phyloP scores from a whole-genome alignment of 768 basidiomycete species.

The Sarcomyxa edulis region DNA sequence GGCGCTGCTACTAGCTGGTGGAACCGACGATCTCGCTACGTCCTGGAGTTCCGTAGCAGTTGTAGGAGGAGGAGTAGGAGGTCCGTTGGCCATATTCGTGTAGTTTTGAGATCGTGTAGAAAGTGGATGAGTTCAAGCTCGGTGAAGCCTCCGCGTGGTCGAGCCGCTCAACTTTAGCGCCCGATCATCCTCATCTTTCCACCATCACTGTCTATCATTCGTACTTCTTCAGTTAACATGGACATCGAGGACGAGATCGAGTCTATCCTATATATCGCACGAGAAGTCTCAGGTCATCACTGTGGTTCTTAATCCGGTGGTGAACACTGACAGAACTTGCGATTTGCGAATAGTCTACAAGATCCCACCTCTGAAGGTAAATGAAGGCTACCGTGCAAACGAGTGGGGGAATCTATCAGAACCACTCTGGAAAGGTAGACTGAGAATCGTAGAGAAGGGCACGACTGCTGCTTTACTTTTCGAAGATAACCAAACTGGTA shows the following conservation, averaged over 20 bases:
- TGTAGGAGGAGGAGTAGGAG: conserved; percentile 60
- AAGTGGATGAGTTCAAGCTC: too few relatives aligned
- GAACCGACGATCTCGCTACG: conserved; percentile 29
- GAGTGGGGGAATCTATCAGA: conserved; percentile 86
- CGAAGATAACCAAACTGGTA: conserved; percentile 79
- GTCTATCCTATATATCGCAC: conserved; percentile 83
- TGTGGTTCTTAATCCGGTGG: conserved; percentile 6
- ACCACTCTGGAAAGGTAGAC: conserved; percentile 88
- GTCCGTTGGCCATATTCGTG: conserved; percentile 47
- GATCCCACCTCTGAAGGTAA: conserved; percentile 80
- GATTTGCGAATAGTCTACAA: conserved; percentile 67
- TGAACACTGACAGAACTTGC: conserved; percentile 6
- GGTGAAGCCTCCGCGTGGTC: too few relatives aligned
- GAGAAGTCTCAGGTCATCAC: conserved; percentile 82
- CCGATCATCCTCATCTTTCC: too few relatives aligned
- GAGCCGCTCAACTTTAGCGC: too few relatives aligned
- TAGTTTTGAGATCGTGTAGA: conserved; percentile 2
- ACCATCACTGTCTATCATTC: too few relatives aligned
- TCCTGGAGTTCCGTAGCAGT: conserved; percentile 53
- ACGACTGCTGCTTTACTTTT: conserved; percentile 65
- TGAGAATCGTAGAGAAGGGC: conserved; percentile 80
- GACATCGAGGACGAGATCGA: conserved; percentile 69
- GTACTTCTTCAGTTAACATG: conserved; percentile 9
- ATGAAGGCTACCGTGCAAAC: conserved; percentile 87
- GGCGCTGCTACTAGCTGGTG: conserved; percentile 10